Evolutionary conservation across 495 filamentous ascomycete genomes (phyloP).

Genomic region (Lasiosphaeria ovina): DNA sequence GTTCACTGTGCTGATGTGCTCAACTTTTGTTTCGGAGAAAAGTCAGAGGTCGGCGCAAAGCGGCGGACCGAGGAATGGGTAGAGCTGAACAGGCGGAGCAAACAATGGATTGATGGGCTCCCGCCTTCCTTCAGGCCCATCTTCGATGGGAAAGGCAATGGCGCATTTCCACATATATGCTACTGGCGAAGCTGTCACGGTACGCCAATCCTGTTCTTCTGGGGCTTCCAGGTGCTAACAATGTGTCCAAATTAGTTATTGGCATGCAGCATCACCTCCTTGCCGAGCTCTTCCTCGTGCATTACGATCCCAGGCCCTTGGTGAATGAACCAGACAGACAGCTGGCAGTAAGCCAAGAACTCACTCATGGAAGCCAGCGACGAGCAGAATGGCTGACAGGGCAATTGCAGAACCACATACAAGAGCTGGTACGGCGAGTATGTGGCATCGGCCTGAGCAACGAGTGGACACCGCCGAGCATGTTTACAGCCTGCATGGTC

Average conservation of each 20-base stretch:
- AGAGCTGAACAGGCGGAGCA: constrained; percentile 30
- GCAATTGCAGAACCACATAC: constrained; percentile 37
- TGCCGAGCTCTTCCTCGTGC: constrained; percentile 44
- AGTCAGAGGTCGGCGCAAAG: constrained; percentile 7
- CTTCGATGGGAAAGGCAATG: constrained; percentile 26
- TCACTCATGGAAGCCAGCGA: background rate
- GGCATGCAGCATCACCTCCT: constrained; percentile 55
- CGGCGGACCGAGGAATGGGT: constrained; percentile 28
- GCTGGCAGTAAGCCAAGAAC: background rate
- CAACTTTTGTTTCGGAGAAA: constrained; percentile 48
- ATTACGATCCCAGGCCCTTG: background rate
- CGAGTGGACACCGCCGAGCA: constrained; percentile 49
- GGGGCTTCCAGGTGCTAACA: background rate
- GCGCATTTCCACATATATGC: constrained; percentile 47
- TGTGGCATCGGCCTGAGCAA: constrained; percentile 54
- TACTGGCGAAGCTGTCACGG: constrained; percentile 49
- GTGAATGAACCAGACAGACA: background rate
- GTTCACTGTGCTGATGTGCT: constrained; percentile 53
- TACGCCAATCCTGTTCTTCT: constrained; percentile 20
- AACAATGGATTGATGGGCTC: constrained; percentile 33
- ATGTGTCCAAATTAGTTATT: constrained; percentile 36
- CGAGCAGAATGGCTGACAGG: background rate
- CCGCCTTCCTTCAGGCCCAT: constrained; percentile 42
- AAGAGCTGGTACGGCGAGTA: constrained; percentile 42
- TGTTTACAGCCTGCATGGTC: constrained; percentile 55